These are phyloP conservation scores for Cruciata laevipes DNA, from an alignment of 257 asterid species.

Conservation along the genomic window DNA sequence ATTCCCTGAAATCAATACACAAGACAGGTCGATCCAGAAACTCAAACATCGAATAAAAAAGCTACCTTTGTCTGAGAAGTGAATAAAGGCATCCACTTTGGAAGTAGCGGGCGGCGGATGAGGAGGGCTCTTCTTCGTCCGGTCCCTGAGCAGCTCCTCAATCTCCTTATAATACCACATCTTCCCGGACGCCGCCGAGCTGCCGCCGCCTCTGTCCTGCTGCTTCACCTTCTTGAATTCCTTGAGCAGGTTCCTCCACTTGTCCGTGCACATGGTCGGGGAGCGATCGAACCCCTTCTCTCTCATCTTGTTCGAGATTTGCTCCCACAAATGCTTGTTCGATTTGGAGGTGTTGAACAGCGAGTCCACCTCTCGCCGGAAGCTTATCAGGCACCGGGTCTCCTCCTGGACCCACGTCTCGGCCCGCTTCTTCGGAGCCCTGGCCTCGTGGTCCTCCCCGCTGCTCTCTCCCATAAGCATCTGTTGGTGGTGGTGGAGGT, in stretches of 20 bases:
- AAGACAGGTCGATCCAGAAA: neutral
- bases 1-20: neutral
- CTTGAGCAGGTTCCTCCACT: constrained; percentile 88
- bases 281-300: constrained; percentile 87
- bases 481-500: constrained; percentile 13
- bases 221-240: constrained; percentile 81
- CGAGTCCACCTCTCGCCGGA: constrained; percentile 62
- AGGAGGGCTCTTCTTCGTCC: constrained; percentile 44
- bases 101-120: constrained; percentile 20
- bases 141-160: constrained; percentile 61
- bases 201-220: constrained; percentile 28
- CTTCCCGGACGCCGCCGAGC: constrained; percentile 23
- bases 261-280: constrained; percentile 90
- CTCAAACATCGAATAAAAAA: neutral
- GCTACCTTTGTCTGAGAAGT: constrained; percentile 72
- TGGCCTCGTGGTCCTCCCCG: constrained; percentile 40
- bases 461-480: constrained; percentile 36
- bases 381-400: constrained; percentile 53
- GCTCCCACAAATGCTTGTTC: constrained; percentile 83
- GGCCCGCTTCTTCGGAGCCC: constrained; percentile 68
- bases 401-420: constrained; percentile 92
- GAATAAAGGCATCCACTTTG: constrained; percentile 72
- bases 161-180: constrained; percentile 63
- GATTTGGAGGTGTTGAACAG: constrained; percentile 80
- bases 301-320: constrained; percentile 79